Conservation (phyloP, 495 filamentous ascomycete genomes). For the Pyrenula massariospora region DNA sequence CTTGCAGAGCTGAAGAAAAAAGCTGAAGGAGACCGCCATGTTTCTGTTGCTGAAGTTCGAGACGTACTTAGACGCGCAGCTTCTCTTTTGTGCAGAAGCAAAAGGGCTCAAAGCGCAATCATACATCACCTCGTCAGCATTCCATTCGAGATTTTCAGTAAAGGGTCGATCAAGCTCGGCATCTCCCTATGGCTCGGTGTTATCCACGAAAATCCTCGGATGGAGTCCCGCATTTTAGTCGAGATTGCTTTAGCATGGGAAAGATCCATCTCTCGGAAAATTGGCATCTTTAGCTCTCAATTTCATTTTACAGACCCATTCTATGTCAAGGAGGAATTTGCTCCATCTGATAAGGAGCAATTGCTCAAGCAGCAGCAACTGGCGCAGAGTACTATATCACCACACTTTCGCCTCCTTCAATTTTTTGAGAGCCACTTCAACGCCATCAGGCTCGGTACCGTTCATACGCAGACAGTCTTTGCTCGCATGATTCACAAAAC, state of each 20-base stretch:
- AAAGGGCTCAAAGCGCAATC: constrained; percentile 60
- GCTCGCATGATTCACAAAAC: constrained; percentile 67
- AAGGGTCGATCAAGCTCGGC: constrained; percentile 88
- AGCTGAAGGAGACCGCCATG: constrained; percentile 48
- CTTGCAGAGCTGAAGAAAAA: constrained; percentile 56
- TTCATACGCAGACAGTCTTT: constrained; percentile 70
- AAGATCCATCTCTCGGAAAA: constrained; percentile 54
- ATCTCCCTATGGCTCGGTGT: constrained; percentile 93
- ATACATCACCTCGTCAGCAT: constrained; percentile 78
- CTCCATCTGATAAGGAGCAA: constrained; percentile 73
- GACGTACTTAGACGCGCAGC: constrained; percentile 75
- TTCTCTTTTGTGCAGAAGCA: constrained; percentile 65
- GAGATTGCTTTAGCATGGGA: constrained; percentile 87
- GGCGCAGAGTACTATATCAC: constrained; percentile 67
- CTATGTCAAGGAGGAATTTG: constrained; percentile 81
- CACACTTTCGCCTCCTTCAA: constrained; percentile 75
- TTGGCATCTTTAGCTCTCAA: constrained; percentile 68
- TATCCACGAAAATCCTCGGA: constrained; percentile 86
- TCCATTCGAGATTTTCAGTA: constrained; percentile 85
- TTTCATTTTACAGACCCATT: constrained; percentile 79
- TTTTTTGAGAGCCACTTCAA: constrained; percentile 91
- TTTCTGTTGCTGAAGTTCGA: constrained; percentile 64
- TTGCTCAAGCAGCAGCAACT: constrained; percentile 62
- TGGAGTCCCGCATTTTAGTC: constrained; percentile 70
- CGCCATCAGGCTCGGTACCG: constrained; percentile 68